Percentiles rank a stretch among this genome's conserved stretches.
Conservation (phyloP, 441 rosid genomes). For the Eutrema salsugineum region DNA sequence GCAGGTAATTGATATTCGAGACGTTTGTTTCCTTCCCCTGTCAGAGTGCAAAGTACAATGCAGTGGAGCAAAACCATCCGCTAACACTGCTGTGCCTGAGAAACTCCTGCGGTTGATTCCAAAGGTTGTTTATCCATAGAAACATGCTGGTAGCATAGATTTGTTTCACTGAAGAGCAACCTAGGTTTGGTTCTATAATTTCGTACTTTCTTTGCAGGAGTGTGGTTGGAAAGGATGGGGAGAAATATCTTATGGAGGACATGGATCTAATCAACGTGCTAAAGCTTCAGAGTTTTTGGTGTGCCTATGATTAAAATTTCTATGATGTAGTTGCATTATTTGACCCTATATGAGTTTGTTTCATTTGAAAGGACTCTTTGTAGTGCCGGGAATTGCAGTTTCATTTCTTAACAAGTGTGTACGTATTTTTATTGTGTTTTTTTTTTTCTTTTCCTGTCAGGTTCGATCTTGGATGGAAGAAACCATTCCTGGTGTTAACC, state of each 20-base stretch:
- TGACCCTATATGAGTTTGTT: neutral
- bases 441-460: constrained; percentile 33
- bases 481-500: constrained; percentile 50
- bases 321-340: constrained; percentile 2
- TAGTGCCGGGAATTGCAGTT: neutral
- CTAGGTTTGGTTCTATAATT: neutral
- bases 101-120: constrained; percentile 75
- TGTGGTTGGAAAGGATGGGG: constrained; percentile 99
- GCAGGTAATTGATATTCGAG: constrained; percentile 70
- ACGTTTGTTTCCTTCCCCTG: constrained; percentile 65
- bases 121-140: constrained; percentile 41
- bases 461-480: constrained; percentile 94
- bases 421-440: neutral
- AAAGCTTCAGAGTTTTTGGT: constrained; percentile 88
- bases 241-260: constrained; percentile 92
- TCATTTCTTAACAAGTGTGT: neutral
- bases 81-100: constrained; percentile 45
- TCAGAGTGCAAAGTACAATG: constrained; percentile 64
- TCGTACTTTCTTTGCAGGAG: constrained; percentile 42
- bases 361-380: constrained; percentile 1
- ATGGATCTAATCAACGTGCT: constrained; percentile 69
- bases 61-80: constrained; percentile 67
- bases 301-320: constrained; percentile 20
- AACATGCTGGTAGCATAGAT: neutral
- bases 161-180: neutral